Base-by-base conservation (phyloP, 129 eudicot species). In the Arctium lappa region DNA sequence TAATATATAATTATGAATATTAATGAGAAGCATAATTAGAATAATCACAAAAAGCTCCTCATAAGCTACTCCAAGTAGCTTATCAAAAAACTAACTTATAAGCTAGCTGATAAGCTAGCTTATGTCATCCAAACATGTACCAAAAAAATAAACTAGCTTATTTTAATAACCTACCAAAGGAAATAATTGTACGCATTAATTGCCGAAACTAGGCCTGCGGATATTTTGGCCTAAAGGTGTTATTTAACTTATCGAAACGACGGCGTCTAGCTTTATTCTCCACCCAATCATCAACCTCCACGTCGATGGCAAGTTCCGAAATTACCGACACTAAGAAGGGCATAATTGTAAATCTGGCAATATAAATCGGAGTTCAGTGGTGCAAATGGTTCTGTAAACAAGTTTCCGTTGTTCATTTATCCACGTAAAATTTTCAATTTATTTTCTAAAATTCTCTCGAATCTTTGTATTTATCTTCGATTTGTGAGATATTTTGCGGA, bases 311-410 rank as follows among this genome's bases (percentile, higher is more conserved):
- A 53, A 53, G 8, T 53, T 53, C 7, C 65, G 65, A 15, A 15
- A 53, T 53, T 15, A 53, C 7, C 65, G 8, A 53, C 22, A 15
- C 7, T n/a, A 60, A 16, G 29, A 60, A 60, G 68, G 68, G 68
- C 29, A 60, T 16, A 60, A 60, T n/a, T 1, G 68, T 60, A 56
- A 56, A 15, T 2, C 18, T 16, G 27, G 2, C 66, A 56, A 56
- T 56, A 56, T 56, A 56, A 46, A 46, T 46, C 16, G 5, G 18
- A 50, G 22, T 53, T 15, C 22, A 53, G 65, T 53, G 65, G 65
- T 53, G 65, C 65, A 53, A 53, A 53, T 53, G 22, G 65, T 53
- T 53, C 18, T 53, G 84, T 82, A 87, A 81, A 87, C 89, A 53
- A 53, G 65, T 53, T 53, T 53, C 65, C 22, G 27, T 53, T 53